A percentile compares a stretch with the other conserved stretches of the same genome.
phyloP scores from a whole-genome alignment of 257 asterid genomes.

The Penstemon eatonii region DNA sequence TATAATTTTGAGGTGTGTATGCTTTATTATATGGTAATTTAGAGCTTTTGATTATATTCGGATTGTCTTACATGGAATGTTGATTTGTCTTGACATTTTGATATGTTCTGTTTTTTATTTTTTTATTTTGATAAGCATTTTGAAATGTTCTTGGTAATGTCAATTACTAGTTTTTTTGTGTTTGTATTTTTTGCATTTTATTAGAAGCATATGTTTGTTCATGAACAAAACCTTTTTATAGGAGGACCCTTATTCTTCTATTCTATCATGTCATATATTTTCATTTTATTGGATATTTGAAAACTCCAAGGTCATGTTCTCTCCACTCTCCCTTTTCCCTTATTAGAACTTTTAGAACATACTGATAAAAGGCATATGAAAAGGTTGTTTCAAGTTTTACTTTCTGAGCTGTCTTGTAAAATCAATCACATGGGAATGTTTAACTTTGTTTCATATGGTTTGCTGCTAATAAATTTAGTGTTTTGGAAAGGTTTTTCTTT shows the following conservation, averaged over 20 bases:
- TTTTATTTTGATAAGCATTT: background rate
- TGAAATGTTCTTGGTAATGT: conserved; percentile 27
- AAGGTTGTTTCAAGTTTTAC: conserved; percentile 6
- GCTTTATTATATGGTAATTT: conserved; percentile 14
- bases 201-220: conserved; percentile 2
- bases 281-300: background rate
- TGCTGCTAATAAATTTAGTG: background rate
- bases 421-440: background rate
- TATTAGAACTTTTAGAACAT: too few relatives aligned
- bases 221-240: background rate
- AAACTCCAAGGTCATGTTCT: too few relatives aligned
- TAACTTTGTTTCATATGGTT: background rate
- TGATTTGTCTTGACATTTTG: conserved; percentile 18
- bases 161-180: conserved; percentile 20
- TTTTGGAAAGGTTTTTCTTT: background rate
- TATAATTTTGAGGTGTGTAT: background rate
- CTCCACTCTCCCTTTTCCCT: too few relatives aligned
- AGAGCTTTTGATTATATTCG: conserved; percentile 20
- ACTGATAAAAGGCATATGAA: background rate
- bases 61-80: conserved; percentile 20
- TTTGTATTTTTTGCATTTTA: conserved; percentile 20
- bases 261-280: background rate
- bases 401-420: background rate
- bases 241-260: conserved; percentile 15
- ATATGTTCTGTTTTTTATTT: conserved; percentile 5